Conservation (phyloP, 305 asterid genomes). For the Ilex paraguariensis region DNA sequence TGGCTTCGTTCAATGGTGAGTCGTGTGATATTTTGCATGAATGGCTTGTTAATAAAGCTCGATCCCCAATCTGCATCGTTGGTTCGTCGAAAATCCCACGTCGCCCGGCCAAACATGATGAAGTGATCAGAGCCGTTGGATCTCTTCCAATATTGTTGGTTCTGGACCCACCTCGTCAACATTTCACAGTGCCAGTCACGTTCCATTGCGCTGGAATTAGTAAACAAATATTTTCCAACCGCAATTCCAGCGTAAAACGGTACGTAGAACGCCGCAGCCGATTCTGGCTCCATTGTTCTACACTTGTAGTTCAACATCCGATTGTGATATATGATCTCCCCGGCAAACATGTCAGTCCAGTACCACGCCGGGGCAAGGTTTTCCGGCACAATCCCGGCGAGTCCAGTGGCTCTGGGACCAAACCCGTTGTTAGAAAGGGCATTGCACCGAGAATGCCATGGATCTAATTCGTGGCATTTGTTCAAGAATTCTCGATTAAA, state of each 20-base stretch:
- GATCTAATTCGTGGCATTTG: slow-evolving; percentile 50
- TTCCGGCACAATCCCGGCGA: slow-evolving; percentile 35
- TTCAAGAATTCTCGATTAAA: slow-evolving; percentile 43
- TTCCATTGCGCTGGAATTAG: slow-evolving; percentile 31
- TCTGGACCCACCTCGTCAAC: slow-evolving; percentile 49
- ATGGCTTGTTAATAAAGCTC: slow-evolving; percentile 46
- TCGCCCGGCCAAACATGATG: slow-evolving; percentile 48
- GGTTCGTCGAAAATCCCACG: slow-evolving; percentile 77
- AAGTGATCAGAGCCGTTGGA: slow-evolving; percentile 66
- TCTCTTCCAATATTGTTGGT: slow-evolving; percentile 37
- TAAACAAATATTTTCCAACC: slow-evolving; percentile 41
- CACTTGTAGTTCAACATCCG: slow-evolving; percentile 57
- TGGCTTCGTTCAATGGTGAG: slow-evolving; percentile 53
- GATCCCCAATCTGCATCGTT: slow-evolving; percentile 56
- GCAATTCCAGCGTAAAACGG: slow-evolving; percentile 75
- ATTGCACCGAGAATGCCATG: slow-evolving; percentile 60
- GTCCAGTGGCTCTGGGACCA: slow-evolving; percentile 38
- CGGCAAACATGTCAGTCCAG: slow-evolving; percentile 66
- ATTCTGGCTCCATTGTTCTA: slow-evolving; percentile 40
- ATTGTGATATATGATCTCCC: slow-evolving; percentile 51
- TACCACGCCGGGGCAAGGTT: slow-evolving; percentile 43
- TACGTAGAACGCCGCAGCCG: slow-evolving; percentile 58
- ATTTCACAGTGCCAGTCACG: slow-evolving; percentile 53
- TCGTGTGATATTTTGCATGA: slow-evolving; percentile 60
- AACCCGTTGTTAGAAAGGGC: slow-evolving; percentile 60